Evolutionary conservation across 257 asterid genomes (phyloP), one percentile per base, ranked within the genome.

Genomic region (Gentiana straminea): DNA sequence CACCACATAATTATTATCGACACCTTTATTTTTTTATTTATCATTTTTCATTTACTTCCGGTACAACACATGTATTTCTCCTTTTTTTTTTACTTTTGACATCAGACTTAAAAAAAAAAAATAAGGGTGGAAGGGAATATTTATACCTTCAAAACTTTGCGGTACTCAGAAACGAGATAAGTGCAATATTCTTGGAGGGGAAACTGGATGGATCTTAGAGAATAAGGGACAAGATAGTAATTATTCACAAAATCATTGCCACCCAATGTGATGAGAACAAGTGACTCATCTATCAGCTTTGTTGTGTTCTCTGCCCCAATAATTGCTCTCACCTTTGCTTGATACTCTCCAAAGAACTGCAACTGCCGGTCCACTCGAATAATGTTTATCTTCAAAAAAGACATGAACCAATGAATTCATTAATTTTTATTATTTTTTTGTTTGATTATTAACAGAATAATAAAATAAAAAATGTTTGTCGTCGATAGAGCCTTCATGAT

Each of bases 171-270:
- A 35, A 88, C 61, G 69, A 88, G 75, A 33, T 33, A 73, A 0
- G 74, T 65, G 50, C 87, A 84, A 61, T 79, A 91, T 5, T 79
- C 63, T 3, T 74, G 76, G 35, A 88, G 73, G 24, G 69, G 12
- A 44, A 70, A 91, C 35, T 91, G 89, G 12, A 50, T 81, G 57
- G 95, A 81, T 68, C 98, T 78, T 1, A 56, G 1, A 7, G 95
- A 83, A 53, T 35, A 69, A 4, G 98, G 97, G 7, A 83, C 59
- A 75, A 91, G 75, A 64, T 67, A 91, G 33, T 91, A 91, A 24
- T 91, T 91, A 64, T 91, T 91, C 24, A 88, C 97, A 58, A 87
- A 91, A 72, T 91, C 98, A 52, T 91, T 91, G 57, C 98, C 98
- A 4, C 98, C 98, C 37, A 91, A 60, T 6, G 97, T 81, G 0